phyloP scores from a whole-genome alignment of 176 grass and related monocot genomes.

The Chloris gayana region DNA sequence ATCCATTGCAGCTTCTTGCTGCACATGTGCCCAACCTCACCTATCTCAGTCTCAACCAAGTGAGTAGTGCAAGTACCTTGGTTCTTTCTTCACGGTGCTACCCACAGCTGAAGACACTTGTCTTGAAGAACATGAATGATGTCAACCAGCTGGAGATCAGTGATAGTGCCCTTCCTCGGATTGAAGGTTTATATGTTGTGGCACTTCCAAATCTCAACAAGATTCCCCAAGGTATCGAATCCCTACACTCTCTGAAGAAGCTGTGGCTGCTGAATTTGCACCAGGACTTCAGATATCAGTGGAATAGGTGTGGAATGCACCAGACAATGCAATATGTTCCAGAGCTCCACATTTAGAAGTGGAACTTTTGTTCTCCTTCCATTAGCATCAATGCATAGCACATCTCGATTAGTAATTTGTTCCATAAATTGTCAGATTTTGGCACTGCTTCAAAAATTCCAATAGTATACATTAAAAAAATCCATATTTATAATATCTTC shows the following conservation, averaged over 20 bases:
- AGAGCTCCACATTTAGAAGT: neutral
- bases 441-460: neutral
- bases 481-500: no score
- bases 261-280: slow-evolving; percentile 21
- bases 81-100: slow-evolving; percentile 10
- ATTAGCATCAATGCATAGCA: neutral
- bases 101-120: no score
- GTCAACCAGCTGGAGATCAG: no score
- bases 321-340: neutral
- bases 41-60: neutral
- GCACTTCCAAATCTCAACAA: neutral
- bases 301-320: neutral
- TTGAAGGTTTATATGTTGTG: slow-evolving; percentile 1
- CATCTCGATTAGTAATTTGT: no score
- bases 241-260: slow-evolving; percentile 4
- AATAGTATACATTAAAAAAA: no score
- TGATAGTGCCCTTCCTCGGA: neutral
- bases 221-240: slow-evolving; percentile 19
- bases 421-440: neutral
- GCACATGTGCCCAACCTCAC: neutral
- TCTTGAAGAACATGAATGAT: no score
- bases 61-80: neutral
- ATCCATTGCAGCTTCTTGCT: slow-evolving; percentile 3
- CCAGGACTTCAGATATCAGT: neutral
- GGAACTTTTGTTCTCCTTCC: neutral